Conservation (phyloP, 345 rosid genomes). For the Jatropha curcas region DNA sequence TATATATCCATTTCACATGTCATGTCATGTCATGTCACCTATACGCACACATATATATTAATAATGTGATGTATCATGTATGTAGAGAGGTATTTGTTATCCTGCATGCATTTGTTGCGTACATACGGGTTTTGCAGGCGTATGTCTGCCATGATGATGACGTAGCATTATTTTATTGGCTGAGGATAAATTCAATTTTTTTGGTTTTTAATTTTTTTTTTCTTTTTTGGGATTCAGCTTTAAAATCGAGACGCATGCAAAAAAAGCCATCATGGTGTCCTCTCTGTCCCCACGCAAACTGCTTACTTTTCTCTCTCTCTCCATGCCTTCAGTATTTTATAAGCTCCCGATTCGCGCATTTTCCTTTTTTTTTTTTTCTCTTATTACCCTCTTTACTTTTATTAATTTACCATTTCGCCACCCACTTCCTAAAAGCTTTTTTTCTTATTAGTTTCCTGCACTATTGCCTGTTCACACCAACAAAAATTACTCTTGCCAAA, state of each 20-base stretch:
- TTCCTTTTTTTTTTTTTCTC: not conserved
- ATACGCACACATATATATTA: not conserved
- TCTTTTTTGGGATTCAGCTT: conserved; percentile 38
- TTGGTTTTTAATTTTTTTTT: not conserved
- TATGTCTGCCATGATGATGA: not conserved
- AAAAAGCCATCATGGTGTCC: conserved; percentile 67
- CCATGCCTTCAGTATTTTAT: conserved; percentile 47
- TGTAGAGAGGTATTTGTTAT: no score
- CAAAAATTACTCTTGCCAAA: no score
- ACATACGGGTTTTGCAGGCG: not conserved
- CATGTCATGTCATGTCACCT: conserved; percentile 25
- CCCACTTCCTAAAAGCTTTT: not conserved
- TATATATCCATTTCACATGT: conserved; percentile 12
- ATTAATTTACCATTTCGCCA: not conserved
- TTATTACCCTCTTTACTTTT: not conserved
- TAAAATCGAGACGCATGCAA: conserved; percentile 86
- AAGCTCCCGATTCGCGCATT: conserved; percentile 41
- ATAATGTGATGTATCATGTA: no score
- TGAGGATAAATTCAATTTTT: no score
- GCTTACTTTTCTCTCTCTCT: conserved; percentile 3
- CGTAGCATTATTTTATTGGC: conserved; percentile 8
- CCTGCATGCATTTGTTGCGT: not conserved
- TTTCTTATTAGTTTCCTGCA: no score
- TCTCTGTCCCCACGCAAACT: conserved; percentile 62
- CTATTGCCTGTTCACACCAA: no score